A percentile compares a stretch with the other conserved stretches of the same genome.
phyloP scores from a whole-genome alignment of 1,284 basidiomycete genomes.

The Pyrrhoderma lamaoense region DNA sequence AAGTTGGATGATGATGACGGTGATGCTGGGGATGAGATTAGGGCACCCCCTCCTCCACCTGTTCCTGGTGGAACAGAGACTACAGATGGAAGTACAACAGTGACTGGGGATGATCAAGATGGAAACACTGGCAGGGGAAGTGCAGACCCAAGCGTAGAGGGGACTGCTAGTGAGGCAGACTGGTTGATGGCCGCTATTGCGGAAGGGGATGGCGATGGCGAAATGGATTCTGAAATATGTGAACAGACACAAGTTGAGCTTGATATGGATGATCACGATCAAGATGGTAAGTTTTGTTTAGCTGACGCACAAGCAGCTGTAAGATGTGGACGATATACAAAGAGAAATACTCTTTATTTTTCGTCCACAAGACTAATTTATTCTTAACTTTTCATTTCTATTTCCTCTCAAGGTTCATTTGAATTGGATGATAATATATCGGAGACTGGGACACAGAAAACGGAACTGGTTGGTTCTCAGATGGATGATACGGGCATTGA shows the following conservation, averaged over 20 bases:
- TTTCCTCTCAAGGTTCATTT: conserved; percentile 36
- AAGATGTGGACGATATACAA: conserved; percentile 26
- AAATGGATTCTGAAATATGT: conserved; percentile 37
- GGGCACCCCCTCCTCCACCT: conserved; percentile 54
- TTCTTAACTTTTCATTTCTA: conserved; percentile 28
- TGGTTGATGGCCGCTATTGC: conserved; percentile 81
- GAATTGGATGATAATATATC: conserved; percentile 28
- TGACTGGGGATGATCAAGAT: conserved; percentile 26
- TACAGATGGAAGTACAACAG: conserved; percentile 5
- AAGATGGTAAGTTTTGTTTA: conserved; percentile 38
- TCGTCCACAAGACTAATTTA: conserved; percentile 49
- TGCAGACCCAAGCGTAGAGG: conserved; percentile 57
- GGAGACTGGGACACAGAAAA: conserved; percentile 16
- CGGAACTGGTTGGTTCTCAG: conserved; percentile 16
- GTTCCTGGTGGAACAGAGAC: conserved; percentile 24
- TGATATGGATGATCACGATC: conserved; percentile 31
- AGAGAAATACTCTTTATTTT: conserved; percentile 17
- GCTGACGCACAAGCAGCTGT: conserved; percentile 26
- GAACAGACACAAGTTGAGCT: conserved; percentile 27
- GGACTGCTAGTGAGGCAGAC: conserved; percentile 56
- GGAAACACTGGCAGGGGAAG: conserved; percentile 45
- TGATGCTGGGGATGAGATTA: conserved; percentile 62
- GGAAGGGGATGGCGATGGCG: conserved; percentile 46
- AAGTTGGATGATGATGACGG: conserved; percentile 78
- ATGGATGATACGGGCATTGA: conserved; percentile 12